Percentiles rank a stretch among this genome's conserved stretches.
These are phyloP conservation scores for Rhodotorula sp. DNA, from an alignment of 1,284 basidiomycete species.

Conservation along the genomic window DNA sequence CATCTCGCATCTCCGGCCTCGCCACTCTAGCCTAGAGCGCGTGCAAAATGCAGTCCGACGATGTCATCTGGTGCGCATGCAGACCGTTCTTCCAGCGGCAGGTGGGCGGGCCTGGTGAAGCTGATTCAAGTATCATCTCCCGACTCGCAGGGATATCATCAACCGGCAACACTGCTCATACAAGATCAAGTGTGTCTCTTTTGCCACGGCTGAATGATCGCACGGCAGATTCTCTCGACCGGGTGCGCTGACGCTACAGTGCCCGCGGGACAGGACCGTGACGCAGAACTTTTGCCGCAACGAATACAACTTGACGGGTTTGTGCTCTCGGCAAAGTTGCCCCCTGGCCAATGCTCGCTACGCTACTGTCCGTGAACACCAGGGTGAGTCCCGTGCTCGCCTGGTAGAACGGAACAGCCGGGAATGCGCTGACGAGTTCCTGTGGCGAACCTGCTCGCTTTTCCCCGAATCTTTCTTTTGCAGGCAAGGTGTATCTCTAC, in stretches of 20 bases:
- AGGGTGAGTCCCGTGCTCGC: constrained; percentile 59
- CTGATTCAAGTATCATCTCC: too few relatives aligned
- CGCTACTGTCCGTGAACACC: constrained; percentile 93
- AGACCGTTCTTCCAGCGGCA: neutral
- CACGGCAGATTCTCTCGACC: too few relatives aligned
- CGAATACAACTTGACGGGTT: constrained; percentile 97
- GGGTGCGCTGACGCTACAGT: too few relatives aligned
- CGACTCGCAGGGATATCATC: constrained; percentile 37
- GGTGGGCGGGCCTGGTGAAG: neutral
- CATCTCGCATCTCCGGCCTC: too few relatives aligned
- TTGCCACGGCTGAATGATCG: too few relatives aligned
- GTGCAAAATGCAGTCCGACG: constrained; percentile 40
- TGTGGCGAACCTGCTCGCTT: neutral
- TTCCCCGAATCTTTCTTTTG: neutral
- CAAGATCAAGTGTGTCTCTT: constrained; percentile 80
- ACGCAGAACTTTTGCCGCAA: constrained; percentile 98
- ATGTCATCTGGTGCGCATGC: constrained; percentile 37
- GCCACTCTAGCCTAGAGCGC: too few relatives aligned
- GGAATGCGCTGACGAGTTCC: neutral
- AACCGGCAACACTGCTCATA: constrained; percentile 67
- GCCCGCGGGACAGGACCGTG: too few relatives aligned
- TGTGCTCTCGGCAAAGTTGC: constrained; percentile 94
- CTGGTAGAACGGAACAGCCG: too few relatives aligned
- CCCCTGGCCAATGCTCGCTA: constrained; percentile 95
- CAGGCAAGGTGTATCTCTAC: constrained; percentile 90